phyloP scores from a whole-genome alignment of 2,329 filamentous ascomycete species.

The Blastomyces silverae region DNA sequence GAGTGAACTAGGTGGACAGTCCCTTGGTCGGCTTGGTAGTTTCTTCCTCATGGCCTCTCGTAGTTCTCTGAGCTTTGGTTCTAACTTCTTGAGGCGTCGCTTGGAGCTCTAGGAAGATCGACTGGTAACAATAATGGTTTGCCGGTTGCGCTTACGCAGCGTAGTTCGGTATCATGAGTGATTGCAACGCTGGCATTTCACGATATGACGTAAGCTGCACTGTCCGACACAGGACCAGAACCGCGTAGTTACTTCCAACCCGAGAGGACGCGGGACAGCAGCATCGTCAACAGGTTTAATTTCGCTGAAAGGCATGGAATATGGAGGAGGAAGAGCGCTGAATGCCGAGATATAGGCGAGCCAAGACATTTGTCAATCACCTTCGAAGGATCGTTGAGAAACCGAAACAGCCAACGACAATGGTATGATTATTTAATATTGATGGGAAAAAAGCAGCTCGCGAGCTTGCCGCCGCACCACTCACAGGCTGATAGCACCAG shows the following conservation, averaged over 20 bases:
- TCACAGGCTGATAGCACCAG: not conserved
- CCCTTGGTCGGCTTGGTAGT: not conserved
- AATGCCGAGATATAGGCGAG: not conserved
- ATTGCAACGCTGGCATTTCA: not conserved
- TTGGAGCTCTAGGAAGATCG: not conserved
- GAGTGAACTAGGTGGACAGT: not conserved
- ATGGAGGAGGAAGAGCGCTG: not conserved
- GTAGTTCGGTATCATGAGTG: too few species aligned
- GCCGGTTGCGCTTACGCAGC: too few species aligned
- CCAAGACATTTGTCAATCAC: not conserved
- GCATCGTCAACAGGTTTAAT: too few species aligned
- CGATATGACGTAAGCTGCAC: not conserved
- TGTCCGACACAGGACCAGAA: too few species aligned
- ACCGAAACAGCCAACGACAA: not conserved
- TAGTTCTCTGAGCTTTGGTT: not conserved
- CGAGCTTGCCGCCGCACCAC: constrained; percentile 6
- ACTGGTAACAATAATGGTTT: not conserved
- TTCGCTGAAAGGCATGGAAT: not conserved
- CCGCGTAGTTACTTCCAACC: not conserved
- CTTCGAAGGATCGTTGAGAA: not conserved
- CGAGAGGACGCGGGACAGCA: not conserved
- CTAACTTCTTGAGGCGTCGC: not conserved
- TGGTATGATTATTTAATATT: not conserved
- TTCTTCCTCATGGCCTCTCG: not conserved
- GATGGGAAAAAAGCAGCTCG: not conserved